phyloP scores from a whole-genome alignment of 2,329 filamentous ascomycete species.

The Triangularia setosa region DNA sequence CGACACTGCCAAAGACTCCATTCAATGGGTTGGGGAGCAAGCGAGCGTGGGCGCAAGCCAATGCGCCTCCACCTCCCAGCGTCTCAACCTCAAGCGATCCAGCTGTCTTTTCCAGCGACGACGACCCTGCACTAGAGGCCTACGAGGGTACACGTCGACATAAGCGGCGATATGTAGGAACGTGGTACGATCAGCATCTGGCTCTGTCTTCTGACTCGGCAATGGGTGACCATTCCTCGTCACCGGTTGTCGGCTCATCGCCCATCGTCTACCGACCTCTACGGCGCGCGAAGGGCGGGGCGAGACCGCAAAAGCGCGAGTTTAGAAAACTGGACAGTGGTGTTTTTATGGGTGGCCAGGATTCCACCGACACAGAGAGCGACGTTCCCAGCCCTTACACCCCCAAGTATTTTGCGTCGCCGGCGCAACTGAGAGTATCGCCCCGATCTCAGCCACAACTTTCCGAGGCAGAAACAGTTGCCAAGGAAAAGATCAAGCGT shows the following conservation, averaged over 20 bases:
- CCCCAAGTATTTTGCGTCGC: conserved; percentile 11
- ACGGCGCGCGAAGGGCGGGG: conserved; percentile 22
- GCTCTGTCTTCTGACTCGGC: conserved; percentile 44
- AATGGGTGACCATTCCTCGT: conserved; percentile 35
- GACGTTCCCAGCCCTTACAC: neutral
- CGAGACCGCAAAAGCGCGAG: conserved; percentile 44
- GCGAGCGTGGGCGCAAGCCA: conserved; percentile 38
- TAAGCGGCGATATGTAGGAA: conserved; percentile 61
- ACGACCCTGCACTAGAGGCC: conserved; percentile 63
- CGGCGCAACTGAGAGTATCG: neutral
- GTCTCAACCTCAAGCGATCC: conserved; percentile 64
- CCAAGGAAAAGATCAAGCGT: conserved; percentile 43
- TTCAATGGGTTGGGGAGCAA: conserved; percentile 7
- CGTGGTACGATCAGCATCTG: conserved; percentile 64
- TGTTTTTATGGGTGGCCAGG: conserved; percentile 60
- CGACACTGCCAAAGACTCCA: conserved; percentile 5
- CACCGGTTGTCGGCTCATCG: neutral
- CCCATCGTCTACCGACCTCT: conserved; percentile 18
- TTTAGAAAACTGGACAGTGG: conserved; percentile 61
- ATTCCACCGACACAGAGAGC: conserved; percentile 41
- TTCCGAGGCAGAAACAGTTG: conserved; percentile 39
- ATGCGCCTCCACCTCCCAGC: conserved; percentile 25
- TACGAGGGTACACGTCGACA: conserved; percentile 48
- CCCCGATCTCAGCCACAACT: neutral
- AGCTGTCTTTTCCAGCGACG: conserved; percentile 67